These are phyloP conservation scores for Zygotorulaspora sp. DNA, from an alignment of 805 yeast species.

Conservation along the genomic window DNA sequence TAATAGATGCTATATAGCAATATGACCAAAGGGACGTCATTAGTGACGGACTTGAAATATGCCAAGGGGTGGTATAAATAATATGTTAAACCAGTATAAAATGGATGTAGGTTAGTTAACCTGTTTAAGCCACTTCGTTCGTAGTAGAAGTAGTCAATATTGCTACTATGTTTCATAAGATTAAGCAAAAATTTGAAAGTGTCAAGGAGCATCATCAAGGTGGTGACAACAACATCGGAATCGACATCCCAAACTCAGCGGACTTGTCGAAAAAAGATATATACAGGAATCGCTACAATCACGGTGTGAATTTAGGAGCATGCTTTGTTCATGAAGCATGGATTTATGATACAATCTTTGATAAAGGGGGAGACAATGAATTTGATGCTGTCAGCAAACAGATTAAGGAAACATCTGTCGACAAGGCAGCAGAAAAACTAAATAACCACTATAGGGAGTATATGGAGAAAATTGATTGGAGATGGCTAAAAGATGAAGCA, in stretches of 20 bases:
- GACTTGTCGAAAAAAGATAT: conserved; percentile 44
- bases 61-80: no score
- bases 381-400: conserved; percentile 60
- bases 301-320: conserved; percentile 84
- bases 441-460: conserved; percentile 65
- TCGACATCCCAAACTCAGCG: conserved; percentile 36
- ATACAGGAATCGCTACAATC: conserved; percentile 57
- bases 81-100: background rate
- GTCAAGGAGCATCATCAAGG: conserved; percentile 10
- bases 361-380: conserved; percentile 59
- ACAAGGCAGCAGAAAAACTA: conserved; percentile 48
- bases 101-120: background rate
- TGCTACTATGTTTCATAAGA: conserved; percentile 20
- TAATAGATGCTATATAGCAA: background rate
- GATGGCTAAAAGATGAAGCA: conserved; percentile 53
- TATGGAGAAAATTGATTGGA: conserved; percentile 70
- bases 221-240: conserved; percentile 7
- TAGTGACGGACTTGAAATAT: background rate
- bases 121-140: background rate
- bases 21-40: background rate
- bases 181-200: conserved; percentile 22
- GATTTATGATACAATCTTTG: conserved; percentile 62
- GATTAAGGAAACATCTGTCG: conserved; percentile 47
- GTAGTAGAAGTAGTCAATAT: background rate
- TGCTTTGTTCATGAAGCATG: conserved; percentile 76